Evolutionary conservation across 2,329 filamentous ascomycete genomes (phyloP).

Genomic region (Nigrograna mackinnonii): DNA sequence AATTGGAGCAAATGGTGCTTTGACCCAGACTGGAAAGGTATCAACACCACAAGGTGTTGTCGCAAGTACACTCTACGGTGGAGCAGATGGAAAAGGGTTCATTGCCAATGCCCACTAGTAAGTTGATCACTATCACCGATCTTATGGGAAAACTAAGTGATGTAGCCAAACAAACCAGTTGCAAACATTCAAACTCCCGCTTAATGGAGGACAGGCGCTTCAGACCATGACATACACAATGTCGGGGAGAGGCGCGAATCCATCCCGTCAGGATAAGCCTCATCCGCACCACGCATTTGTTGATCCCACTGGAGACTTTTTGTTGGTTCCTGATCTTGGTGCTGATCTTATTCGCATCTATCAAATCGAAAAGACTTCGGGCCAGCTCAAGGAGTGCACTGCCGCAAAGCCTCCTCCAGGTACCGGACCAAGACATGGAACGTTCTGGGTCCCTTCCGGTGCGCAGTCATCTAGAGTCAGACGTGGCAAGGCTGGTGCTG

Average conservation of each 20-base stretch:
- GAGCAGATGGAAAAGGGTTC: slow-evolving; percentile 29
- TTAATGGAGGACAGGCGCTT: slow-evolving; percentile 27
- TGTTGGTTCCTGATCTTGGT: slow-evolving; percentile 58
- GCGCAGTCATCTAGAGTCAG: slow-evolving; percentile 19
- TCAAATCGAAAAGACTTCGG: slow-evolving; percentile 50
- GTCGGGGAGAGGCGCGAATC: slow-evolving; percentile 45
- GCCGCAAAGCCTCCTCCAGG: slow-evolving; percentile 49
- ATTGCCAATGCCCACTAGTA: slow-evolving; percentile 37
- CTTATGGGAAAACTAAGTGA: too few relatives aligned
- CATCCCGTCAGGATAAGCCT: slow-evolving; percentile 57
- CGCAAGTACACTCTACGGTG: slow-evolving; percentile 30
- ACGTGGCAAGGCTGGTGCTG: slow-evolving; percentile 8
- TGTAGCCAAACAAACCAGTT: slow-evolving; percentile 31
- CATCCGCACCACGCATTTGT: slow-evolving; percentile 59
- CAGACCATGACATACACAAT: slow-evolving; percentile 34
- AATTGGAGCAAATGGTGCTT: slow-evolving; percentile 25
- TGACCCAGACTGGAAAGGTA: slow-evolving; percentile 24
- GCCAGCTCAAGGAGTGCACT: slow-evolving; percentile 51
- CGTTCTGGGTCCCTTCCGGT: slow-evolving; percentile 49
- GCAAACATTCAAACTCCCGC: slow-evolving; percentile 39
- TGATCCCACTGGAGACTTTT: slow-evolving; percentile 54
- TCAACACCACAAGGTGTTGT: slow-evolving; percentile 27
- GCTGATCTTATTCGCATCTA: slow-evolving; percentile 60
- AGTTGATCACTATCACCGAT: slow-evolving; percentile 3
- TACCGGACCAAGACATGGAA: slow-evolving; percentile 58